Conservation (phyloP, 2,329 filamentous ascomycete species). For the Xylaria sp. region DNA sequence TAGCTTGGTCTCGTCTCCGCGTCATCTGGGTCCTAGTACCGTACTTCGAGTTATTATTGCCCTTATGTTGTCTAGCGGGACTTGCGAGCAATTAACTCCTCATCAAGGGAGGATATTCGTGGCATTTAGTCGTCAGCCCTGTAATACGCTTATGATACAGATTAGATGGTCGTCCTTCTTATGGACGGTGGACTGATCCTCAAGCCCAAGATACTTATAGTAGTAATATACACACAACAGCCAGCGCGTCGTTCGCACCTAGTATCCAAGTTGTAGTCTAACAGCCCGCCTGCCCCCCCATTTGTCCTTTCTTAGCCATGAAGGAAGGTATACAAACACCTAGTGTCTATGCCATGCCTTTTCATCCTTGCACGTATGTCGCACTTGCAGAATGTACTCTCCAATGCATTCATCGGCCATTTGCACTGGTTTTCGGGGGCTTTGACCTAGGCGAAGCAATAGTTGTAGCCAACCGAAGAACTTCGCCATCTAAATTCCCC, state of each 20-base stretch:
- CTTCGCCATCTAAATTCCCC: not conserved
- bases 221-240: slow-evolving; percentile 31
- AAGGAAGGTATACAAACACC: not conserved
- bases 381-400: not conserved
- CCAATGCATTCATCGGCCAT: not conserved
- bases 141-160: slow-evolving; percentile 19
- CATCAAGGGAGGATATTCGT: slow-evolving; percentile 1
- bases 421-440: not conserved
- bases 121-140: not conserved
- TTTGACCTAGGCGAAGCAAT: not conserved
- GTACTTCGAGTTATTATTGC: not conserved
- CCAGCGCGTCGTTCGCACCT: slow-evolving; percentile 19
- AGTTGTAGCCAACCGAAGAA: not conserved
- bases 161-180: slow-evolving; percentile 18
- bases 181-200: not conserved
- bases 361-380: not conserved
- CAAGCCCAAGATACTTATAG: not conserved
- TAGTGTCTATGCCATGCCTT: not conserved
- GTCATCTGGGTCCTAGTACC: not conserved
- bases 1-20: not conserved
- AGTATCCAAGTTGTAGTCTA: slow-evolving; percentile 9
- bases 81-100: not conserved
- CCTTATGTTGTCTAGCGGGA: not conserved
- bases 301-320: slow-evolving; percentile 1
- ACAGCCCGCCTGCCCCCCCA: not conserved